phyloP scores from a whole-genome alignment of 2,329 filamentous ascomycete species.

The Alternaria sp. region DNA sequence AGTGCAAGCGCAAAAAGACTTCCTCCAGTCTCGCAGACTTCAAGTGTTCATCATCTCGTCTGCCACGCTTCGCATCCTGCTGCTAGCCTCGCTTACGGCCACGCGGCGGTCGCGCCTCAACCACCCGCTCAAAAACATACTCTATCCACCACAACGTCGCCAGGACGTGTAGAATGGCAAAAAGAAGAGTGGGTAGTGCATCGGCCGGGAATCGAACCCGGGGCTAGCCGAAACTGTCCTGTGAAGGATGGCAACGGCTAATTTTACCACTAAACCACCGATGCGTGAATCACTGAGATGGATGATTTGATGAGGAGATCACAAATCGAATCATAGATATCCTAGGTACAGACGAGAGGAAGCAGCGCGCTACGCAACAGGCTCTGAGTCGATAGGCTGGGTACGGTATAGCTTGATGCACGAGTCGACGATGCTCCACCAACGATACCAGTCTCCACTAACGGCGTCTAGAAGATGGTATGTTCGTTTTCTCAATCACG shows the following conservation, averaged over 20 bases:
- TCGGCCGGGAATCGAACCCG: conserved; percentile 19
- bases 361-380: background rate
- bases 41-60: background rate
- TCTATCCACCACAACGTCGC: background rate
- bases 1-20: background rate
- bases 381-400: background rate
- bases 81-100: background rate
- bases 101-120: no score
- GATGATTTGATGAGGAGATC: background rate
- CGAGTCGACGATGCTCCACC: background rate
- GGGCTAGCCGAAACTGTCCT: conserved; percentile 22
- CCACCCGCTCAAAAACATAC: background rate
- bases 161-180: background rate
- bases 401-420: background rate
- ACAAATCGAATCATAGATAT: no score
- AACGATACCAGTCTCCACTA: background rate
- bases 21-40: rapidly evolving
- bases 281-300: conserved; percentile 2
- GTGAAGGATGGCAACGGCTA: conserved; percentile 23
- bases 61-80: background rate
- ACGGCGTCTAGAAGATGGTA: background rate
- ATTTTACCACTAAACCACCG: conserved; percentile 31
- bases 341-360: no score
- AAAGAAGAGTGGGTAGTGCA: background rate
- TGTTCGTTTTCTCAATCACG: background rate